Evolutionary conservation across 768 basidiomycete species (phyloP), one percentile per base, ranked within the genome.

Genomic region (Strobilomyces dryophilus): DNA sequence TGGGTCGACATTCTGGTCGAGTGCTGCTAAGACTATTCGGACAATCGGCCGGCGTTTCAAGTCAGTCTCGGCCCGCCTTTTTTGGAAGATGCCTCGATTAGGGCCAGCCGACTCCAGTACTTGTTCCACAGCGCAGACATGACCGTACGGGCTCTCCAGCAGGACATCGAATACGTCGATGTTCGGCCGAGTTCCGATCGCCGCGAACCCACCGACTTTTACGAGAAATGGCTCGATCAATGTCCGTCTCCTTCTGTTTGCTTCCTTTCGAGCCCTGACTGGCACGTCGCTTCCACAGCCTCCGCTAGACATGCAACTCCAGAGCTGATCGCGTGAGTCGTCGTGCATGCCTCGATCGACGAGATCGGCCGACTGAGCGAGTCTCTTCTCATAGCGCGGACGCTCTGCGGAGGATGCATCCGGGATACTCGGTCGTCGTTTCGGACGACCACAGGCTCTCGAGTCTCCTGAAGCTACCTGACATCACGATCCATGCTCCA

Each of bases 1-100:
- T 98, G 97, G 42, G 93, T 97, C 17, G 97, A 98, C 97, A 98
- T 99, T 37, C 29, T 18, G 27, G 46, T 43, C 37, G 24, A 32
- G 47, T 15, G 24, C 41, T 12, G 36, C 29, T 39, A 41, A 48
- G 36, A 45, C 27, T n/a, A 31, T 36, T 24, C 40, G 51, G 55
- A 55, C 7, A 18, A 48, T 57, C 44, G 54, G 10, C 34, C 50
- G 49, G 50, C 53, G 50, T 62, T 59, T 58, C 45, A 65, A 47
- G 29, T 42, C 49, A 8, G 57, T 27, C 49, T 27, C 11, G 21
- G 8, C 0, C 1, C 4, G 29, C 52, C 39, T 1, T 8, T 18
- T 58, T 53, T 49, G 6, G 59, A 40, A n/a, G 15, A 14, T 8
- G 24, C 15, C 20, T 10, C 14, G 29, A 18, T 40, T 9, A 12